These are phyloP conservation scores for Paulownia fortunei DNA, from an alignment of 257 asterid genomes.

Conservation along the genomic window DNA sequence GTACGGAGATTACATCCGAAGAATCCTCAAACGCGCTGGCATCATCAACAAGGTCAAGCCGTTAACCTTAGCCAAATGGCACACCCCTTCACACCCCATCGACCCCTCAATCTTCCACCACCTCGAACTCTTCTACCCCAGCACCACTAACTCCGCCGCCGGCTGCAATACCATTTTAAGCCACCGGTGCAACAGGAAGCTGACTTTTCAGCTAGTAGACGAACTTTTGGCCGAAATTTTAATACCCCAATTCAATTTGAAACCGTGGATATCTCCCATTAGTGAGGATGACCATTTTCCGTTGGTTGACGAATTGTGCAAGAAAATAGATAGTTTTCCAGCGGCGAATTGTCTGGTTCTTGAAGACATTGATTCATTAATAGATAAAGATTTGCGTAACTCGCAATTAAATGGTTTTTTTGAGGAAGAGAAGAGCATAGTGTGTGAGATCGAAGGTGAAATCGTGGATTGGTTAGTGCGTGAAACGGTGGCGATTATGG, in stretches of 20 bases:
- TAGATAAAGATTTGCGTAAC: conserved; percentile 47
- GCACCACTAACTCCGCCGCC: conserved; percentile 21
- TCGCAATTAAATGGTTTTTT: not conserved
- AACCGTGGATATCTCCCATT: not conserved
- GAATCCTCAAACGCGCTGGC: conserved; percentile 60
- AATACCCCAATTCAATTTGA: conserved; percentile 24
- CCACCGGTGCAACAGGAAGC: conserved; percentile 55
- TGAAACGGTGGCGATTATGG: conserved; percentile 51
- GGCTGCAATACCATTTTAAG: conserved; percentile 23
- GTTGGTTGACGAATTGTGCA: conserved; percentile 45
- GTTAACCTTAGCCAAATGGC: conserved; percentile 44
- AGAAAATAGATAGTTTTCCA: conserved; percentile 48
- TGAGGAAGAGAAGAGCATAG: conserved; percentile 57
- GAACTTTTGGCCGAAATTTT: conserved; percentile 54
- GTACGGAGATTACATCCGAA: conserved; percentile 49
- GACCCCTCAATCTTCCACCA: conserved; percentile 70
- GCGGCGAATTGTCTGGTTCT: conserved; percentile 59
- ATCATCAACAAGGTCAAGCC: conserved; percentile 38
- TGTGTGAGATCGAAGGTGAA: conserved; percentile 55
- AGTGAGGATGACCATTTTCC: conserved; percentile 12
- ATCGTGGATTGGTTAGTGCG: conserved; percentile 59
- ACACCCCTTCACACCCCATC: conserved; percentile 51
- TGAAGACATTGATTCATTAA: conserved; percentile 64
- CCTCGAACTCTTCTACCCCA: conserved; percentile 55
- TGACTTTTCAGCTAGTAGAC: conserved; percentile 65